Percentiles rank a stretch among this genome's conserved stretches.
phyloP scores from a whole-genome alignment of 495 filamentous ascomycete species.

The Penicillium tannophilum region DNA sequence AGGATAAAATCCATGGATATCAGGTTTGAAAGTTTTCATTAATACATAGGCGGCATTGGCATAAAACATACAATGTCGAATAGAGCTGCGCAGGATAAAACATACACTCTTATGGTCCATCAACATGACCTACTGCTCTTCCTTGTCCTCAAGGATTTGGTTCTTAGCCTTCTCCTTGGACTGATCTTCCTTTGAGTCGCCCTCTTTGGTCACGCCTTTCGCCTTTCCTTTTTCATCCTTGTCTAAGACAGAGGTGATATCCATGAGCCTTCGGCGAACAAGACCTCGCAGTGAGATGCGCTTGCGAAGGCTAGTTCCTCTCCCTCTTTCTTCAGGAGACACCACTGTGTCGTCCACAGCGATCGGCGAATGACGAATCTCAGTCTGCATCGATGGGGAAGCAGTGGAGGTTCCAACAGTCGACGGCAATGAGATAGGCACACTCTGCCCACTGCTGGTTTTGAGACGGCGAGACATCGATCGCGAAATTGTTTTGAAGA shows the following conservation, averaged over 20 bases:
- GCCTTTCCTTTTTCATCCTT: neutral
- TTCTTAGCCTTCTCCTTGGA: neutral
- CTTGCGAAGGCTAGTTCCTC: neutral
- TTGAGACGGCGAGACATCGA: slow-evolving; percentile 38
- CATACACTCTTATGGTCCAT: neutral
- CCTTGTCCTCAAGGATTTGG: neutral
- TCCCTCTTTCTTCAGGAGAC: slow-evolving; percentile 3
- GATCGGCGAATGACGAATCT: slow-evolving; percentile 3
- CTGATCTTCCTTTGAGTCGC: neutral
- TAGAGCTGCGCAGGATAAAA: neutral
- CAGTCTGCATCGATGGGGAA: slow-evolving; percentile 8
- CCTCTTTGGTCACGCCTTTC: neutral
- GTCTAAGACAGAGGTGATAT: neutral
- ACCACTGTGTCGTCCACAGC: neutral
- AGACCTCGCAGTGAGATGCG: slow-evolving; percentile 4
- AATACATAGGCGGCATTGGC: neutral
- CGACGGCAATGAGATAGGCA: slow-evolving; percentile 26
- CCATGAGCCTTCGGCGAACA: slow-evolving; percentile 3
- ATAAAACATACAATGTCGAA: neutral
- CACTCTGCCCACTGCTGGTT: slow-evolving; percentile 32
- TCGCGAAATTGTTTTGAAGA: slow-evolving; percentile 39
- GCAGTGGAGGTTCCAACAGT: neutral
- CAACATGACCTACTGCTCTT: neutral
- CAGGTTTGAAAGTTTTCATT: neutral
- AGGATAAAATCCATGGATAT: neutral